Percentiles rank a stretch among this genome's conserved stretches.
Evolutionary conservation across 1,284 basidiomycete genomes (phyloP).

Genomic region (Entoloma clypeatum): DNA sequence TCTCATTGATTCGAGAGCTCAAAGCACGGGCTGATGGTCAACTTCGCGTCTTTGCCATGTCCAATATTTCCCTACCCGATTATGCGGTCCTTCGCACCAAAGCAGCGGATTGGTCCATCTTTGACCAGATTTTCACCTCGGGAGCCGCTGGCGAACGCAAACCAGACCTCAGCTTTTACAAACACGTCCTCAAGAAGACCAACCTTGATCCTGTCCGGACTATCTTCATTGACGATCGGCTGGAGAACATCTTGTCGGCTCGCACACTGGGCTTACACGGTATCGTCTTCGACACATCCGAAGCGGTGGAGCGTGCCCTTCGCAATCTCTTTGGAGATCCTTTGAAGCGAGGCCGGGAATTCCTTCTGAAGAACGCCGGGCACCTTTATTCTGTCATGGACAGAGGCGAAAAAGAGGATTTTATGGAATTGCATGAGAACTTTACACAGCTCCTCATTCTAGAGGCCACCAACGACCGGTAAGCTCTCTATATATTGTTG

Average conservation of each 20-base stretch:
- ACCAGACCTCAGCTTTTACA: constrained; percentile 52
- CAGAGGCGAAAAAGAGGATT: constrained; percentile 24
- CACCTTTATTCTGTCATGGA: constrained; percentile 44
- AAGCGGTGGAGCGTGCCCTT: constrained; percentile 41
- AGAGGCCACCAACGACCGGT: constrained; percentile 50
- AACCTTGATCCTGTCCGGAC: constrained; percentile 39
- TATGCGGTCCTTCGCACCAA: constrained; percentile 44
- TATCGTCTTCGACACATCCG: constrained; percentile 45
- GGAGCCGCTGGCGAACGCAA: constrained; percentile 48
- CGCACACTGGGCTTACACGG: constrained; percentile 53
- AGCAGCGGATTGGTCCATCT: constrained; percentile 48
- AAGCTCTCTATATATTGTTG: constrained; percentile 14
- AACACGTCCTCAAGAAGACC: constrained; percentile 42
- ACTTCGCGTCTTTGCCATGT: constrained; percentile 51
- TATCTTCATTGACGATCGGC: constrained; percentile 57
- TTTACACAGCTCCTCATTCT: constrained; percentile 55
- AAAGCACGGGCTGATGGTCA: constrained; percentile 34
- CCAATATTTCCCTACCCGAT: constrained; percentile 56
- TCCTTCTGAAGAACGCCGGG: constrained; percentile 38
- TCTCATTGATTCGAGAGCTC: constrained; percentile 44
- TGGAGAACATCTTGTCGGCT: constrained; percentile 56
- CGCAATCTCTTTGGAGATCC: constrained; percentile 48
- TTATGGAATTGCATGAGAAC: constrained; percentile 45
- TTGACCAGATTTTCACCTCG: constrained; percentile 52
- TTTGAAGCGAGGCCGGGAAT: constrained; percentile 37